Evolutionary conservation across 257 asterid species (phyloP).

Genomic region (Lavandula angustifolia): DNA sequence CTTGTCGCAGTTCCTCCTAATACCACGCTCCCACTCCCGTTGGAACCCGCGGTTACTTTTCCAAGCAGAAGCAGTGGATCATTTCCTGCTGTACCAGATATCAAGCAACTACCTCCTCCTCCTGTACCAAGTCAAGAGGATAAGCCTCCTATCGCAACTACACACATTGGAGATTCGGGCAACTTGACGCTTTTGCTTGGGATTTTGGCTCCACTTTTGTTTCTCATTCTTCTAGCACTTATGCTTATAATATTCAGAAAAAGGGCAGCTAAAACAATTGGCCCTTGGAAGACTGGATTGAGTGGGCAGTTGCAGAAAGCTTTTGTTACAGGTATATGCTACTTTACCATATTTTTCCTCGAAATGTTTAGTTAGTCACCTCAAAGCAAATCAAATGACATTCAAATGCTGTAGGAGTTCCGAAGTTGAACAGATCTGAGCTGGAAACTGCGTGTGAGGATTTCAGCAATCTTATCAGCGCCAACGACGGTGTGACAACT

Average conservation of each 20-base stretch:
- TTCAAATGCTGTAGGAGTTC: constrained; percentile 60
- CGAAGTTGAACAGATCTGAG: constrained; percentile 84
- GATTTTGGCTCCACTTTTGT: constrained; percentile 42
- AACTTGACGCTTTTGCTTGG: constrained; percentile 52
- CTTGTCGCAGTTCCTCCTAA: constrained; percentile 56
- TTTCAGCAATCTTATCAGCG: constrained; percentile 76
- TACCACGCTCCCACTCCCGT: constrained; percentile 29
- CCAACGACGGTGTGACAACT: constrained; percentile 50
- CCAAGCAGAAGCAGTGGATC: constrained; percentile 92
- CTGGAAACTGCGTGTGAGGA: constrained; percentile 93
- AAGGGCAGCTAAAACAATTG: constrained; percentile 60
- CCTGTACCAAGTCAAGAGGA: constrained; percentile 35
- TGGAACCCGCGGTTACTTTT: constrained; percentile 35
- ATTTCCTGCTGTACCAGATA: constrained; percentile 63
- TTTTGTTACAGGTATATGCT: constrained; percentile 72
- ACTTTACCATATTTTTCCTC: constrained; percentile 17
- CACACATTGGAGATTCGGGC: constrained; percentile 33
- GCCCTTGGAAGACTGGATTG: constrained; percentile 91
- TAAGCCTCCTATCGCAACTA: constrained; percentile 26
- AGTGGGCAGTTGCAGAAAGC: constrained; percentile 97
- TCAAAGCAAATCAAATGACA: background rate
- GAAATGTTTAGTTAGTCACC: background rate
- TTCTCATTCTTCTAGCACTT: constrained; percentile 42
- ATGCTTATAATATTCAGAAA: constrained; percentile 54
- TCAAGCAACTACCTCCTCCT: constrained; percentile 41